phyloP scores from a whole-genome alignment of 192 early-diverging fungal species.

The Backusella luteola region DNA sequence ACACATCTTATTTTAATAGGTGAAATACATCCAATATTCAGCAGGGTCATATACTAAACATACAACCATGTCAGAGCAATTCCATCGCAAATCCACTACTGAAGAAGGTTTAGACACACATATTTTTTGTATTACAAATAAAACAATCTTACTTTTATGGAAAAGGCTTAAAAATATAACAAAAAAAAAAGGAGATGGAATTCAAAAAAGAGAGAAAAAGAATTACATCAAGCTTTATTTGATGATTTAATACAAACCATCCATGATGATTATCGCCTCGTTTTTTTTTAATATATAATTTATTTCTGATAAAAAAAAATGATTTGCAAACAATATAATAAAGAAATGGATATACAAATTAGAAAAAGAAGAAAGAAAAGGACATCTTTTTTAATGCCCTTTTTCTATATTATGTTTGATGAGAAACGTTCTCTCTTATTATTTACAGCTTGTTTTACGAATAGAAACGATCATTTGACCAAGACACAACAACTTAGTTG shows the following conservation, averaged over 20 bases:
- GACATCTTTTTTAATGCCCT: not conserved
- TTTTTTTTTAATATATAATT: not conserved
- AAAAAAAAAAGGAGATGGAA: conserved; percentile 6
- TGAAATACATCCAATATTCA: too few species aligned
- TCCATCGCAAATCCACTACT: not conserved
- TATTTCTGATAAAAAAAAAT: not conserved
- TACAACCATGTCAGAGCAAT: not conserved
- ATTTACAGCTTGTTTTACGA: not conserved
- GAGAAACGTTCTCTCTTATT: not conserved
- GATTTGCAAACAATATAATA: not conserved
- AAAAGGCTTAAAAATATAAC: not conserved
- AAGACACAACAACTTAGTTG: conserved; percentile 7
- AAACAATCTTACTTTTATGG: conserved; percentile 5
- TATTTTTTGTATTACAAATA: conserved; percentile 3
- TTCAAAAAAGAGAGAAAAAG: not conserved
- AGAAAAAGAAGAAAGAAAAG: not conserved
- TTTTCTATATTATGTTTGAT: not conserved
- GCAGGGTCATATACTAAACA: not conserved
- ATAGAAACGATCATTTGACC: not conserved
- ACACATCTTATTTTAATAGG: not conserved
- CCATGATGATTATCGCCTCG: not conserved
- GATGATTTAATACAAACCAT: too few species aligned
- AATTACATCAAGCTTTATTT: conserved; percentile 1
- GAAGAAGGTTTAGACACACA: not conserved
- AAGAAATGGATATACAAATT: conserved; percentile 1